phyloP scores from a whole-genome alignment of 1,139 yeast genomes.

The Hyphopichia burtonii region DNA sequence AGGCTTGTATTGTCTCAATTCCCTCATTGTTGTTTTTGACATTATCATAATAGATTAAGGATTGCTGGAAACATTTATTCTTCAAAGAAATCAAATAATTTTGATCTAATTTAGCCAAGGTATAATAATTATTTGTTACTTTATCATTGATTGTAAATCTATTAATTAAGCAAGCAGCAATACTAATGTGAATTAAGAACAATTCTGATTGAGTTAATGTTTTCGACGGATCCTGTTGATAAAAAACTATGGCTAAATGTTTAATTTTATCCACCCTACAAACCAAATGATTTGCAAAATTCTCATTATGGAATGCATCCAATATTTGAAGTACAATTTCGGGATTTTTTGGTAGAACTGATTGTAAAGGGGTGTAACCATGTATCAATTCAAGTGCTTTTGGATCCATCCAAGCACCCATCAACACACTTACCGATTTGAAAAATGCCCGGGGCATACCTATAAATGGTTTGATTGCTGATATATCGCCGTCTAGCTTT shows the following conservation, averaged over 20 bases:
- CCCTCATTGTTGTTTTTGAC: slow-evolving; percentile 20
- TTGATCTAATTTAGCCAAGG: background rate
- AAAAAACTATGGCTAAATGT: background rate
- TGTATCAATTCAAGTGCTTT: background rate
- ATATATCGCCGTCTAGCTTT: slow-evolving; percentile 6
- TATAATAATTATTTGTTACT: background rate
- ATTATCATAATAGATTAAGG: slow-evolving; percentile 20
- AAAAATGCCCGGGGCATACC: background rate
- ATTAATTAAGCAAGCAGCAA: slow-evolving; percentile 9
- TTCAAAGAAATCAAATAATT: slow-evolving; percentile 5
- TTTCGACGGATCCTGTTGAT: background rate
- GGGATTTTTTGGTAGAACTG: background rate
- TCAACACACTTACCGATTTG: slow-evolving; percentile 4
- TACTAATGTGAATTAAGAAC: slow-evolving; percentile 17
- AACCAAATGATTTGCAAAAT: background rate
- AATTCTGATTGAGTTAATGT: slow-evolving; percentile 8
- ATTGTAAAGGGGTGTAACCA: background rate
- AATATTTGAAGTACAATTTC: background rate
- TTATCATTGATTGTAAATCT: background rate
- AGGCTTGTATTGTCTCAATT: slow-evolving; percentile 20
- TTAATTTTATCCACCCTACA: background rate
- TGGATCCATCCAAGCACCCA: slow-evolving; percentile 5
- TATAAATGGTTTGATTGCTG: background rate
- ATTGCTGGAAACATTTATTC: slow-evolving; percentile 14
- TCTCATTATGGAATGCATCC: background rate